Percentiles rank a stretch among this genome's conserved stretches.
Conservation (phyloP, 2,329 filamentous ascomycete species). For the Penicillium sp. region DNA sequence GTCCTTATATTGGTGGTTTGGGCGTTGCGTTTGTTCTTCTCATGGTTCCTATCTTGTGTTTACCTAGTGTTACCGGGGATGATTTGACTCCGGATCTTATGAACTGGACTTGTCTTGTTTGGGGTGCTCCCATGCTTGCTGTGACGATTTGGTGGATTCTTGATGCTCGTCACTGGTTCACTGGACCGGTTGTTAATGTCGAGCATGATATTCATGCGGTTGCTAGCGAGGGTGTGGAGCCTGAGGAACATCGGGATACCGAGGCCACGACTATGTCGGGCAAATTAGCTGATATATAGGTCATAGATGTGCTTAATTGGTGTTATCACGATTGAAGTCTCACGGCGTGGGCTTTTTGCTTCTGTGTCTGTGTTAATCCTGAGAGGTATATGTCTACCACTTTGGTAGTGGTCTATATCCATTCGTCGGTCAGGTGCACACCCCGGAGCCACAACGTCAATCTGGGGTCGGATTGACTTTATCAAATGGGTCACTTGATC, state of each 20-base stretch:
- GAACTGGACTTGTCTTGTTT: conserved; percentile 67
- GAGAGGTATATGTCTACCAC: not conserved
- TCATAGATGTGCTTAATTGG: not conserved
- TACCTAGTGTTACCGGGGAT: conserved; percentile 55
- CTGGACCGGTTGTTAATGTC: conserved; percentile 64
- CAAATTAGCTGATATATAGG: conserved; percentile 10
- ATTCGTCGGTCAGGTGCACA: not conserved
- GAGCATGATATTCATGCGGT: conserved; percentile 45
- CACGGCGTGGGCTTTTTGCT: not conserved
- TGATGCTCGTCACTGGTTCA: conserved; percentile 64
- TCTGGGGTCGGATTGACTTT: not conserved
- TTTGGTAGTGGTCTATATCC: not conserved
- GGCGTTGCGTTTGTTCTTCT: conserved; percentile 59
- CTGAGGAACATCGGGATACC: conserved; percentile 3
- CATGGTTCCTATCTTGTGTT: conserved; percentile 65
- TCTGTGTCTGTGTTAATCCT: not conserved
- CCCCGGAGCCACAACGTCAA: not conserved
- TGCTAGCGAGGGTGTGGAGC: conserved; percentile 24
- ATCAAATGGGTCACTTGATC: conserved; percentile 1
- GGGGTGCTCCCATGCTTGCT: conserved; percentile 59
- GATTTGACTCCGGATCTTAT: conserved; percentile 52
- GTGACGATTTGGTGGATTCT: conserved; percentile 61
- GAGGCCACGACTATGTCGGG: conserved; percentile 1
- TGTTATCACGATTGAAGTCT: not conserved
- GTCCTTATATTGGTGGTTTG: conserved; percentile 53